A percentile compares a stretch with the other conserved stretches of the same genome.
phyloP scores from a whole-genome alignment of 352 stramenopile species.

The Phytophthora crassamura region DNA sequence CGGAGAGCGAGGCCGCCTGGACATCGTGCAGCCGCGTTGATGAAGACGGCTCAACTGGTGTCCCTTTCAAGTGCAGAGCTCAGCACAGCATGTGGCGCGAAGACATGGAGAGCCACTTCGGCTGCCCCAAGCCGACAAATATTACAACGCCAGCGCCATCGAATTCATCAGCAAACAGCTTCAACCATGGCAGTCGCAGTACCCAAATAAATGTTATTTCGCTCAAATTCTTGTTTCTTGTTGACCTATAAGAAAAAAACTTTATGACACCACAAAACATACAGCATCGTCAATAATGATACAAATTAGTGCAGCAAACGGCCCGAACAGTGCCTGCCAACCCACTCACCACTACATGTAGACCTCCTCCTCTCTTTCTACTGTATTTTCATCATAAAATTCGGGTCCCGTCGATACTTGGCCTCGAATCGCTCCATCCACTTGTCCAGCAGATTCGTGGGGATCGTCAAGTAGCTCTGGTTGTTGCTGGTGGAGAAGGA shows the following conservation, averaged over 20 bases:
- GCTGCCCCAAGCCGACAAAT: slow-evolving; percentile 33
- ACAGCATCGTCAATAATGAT: slow-evolving; percentile 7
- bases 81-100: slow-evolving; percentile 36
- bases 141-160: neutral
- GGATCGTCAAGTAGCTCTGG: slow-evolving; percentile 88
- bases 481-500: slow-evolving; percentile 84
- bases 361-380: slow-evolving; percentile 15
- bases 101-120: slow-evolving; percentile 43
- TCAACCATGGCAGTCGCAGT: neutral
- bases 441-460: slow-evolving; percentile 91
- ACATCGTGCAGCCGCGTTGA: slow-evolving; percentile 37
- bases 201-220: slow-evolving; percentile 15
- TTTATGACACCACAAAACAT: neutral
- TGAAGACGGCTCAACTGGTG: slow-evolving; percentile 7
- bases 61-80: slow-evolving; percentile 41
- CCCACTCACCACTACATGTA: slow-evolving; percentile 5
- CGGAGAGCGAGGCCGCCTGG: slow-evolving; percentile 38
- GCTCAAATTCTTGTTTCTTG: neutral
- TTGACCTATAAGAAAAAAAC: slow-evolving; percentile 19
- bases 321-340: no score
- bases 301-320: no score
- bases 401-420: slow-evolving; percentile 89
- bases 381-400: slow-evolving; percentile 92
- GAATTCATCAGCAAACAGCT: slow-evolving; percentile 2
- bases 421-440: slow-evolving; percentile 93